These are phyloP conservation scores for Alternaria infectoria DNA, from an alignment of 2,329 filamentous ascomycete species.

Conservation along the genomic window DNA sequence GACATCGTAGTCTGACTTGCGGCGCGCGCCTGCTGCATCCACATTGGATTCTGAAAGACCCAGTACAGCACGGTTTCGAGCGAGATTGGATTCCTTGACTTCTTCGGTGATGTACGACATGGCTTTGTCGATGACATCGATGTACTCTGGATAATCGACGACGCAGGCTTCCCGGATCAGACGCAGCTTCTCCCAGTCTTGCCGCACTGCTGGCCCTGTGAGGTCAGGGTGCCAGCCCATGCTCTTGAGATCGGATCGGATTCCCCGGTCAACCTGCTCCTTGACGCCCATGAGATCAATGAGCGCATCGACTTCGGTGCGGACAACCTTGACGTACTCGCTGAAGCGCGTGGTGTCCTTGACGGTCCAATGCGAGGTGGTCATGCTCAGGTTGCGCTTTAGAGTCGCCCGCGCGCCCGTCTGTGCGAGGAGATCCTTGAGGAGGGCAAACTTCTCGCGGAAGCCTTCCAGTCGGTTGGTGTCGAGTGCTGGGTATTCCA, in stretches of 20 bases:
- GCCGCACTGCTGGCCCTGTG: slow-evolving; percentile 36
- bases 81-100: slow-evolving; percentile 34
- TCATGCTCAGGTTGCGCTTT: slow-evolving; percentile 46
- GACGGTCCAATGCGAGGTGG: slow-evolving; percentile 50
- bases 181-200: slow-evolving; percentile 51
- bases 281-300: slow-evolving; percentile 53
- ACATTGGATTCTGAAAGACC: slow-evolving; percentile 11
- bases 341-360: slow-evolving; percentile 50
- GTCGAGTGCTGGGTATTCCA: slow-evolving; percentile 52
- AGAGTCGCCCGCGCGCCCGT: slow-evolving; percentile 41
- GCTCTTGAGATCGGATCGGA: slow-evolving; percentile 53
- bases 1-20: slow-evolving; percentile 32
- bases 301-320: slow-evolving; percentile 53
- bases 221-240: slow-evolving; percentile 59
- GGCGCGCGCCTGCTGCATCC: slow-evolving; percentile 19
- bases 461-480: slow-evolving; percentile 54
- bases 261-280: slow-evolving; percentile 53
- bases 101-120: slow-evolving; percentile 52
- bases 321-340: slow-evolving; percentile 50
- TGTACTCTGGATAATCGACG: slow-evolving; percentile 54
- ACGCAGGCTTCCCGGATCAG: slow-evolving; percentile 53
- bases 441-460: slow-evolving; percentile 52
- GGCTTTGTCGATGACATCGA: slow-evolving; percentile 50
- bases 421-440: slow-evolving; percentile 48
- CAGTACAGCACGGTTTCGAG: slow-evolving; percentile 22